phyloP scores from a whole-genome alignment of 73 alveolate species.

The Stentor roeselii region DNA sequence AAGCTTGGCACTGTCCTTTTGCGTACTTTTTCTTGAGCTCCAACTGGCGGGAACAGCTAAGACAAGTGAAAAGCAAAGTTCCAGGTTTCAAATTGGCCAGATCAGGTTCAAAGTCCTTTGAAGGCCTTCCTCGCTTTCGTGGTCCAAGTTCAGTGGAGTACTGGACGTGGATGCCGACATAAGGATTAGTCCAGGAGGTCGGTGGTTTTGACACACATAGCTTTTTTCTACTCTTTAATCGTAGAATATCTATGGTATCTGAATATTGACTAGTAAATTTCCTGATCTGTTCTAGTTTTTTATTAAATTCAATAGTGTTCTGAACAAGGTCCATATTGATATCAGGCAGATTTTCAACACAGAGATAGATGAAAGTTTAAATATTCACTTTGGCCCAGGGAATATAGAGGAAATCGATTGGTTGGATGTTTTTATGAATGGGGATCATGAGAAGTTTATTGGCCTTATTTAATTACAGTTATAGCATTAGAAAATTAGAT shows the following conservation, averaged over 20 bases:
- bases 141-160: background rate
- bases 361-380: no score
- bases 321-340: background rate
- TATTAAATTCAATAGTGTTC: conserved; percentile 7
- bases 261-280: background rate
- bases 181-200: background rate
- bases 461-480: no score
- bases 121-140: background rate
- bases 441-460: no score
- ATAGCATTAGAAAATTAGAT: no score
- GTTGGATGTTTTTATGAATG: no score
- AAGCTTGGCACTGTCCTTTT: background rate
- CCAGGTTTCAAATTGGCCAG: background rate
- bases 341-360: no score
- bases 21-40: conserved; percentile 1
- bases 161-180: background rate
- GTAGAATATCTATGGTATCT: background rate
- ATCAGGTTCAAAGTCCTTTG: background rate
- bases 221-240: background rate
- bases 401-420: no score
- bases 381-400: no score
- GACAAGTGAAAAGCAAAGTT: background rate
- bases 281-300: background rate
- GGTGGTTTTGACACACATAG: background rate
- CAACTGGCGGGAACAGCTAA: background rate